Base-by-base conservation (phyloP, 306 rosid genomes). In the Cyclanthera cordifolia region DNA sequence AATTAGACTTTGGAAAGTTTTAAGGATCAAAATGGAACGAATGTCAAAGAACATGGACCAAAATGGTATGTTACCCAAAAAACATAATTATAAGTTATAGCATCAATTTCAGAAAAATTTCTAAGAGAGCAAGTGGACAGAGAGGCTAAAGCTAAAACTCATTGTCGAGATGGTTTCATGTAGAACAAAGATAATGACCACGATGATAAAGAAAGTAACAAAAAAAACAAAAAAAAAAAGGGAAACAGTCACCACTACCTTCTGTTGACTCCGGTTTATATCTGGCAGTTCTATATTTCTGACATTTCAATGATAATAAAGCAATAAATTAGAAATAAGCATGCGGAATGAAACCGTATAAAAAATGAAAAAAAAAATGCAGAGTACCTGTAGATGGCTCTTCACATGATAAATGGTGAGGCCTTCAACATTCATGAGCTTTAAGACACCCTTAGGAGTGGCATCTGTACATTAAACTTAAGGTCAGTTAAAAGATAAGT, bases 261-360 rank as follows among this genome's bases (percentile, higher is more conserved):
- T 89, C 96, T 71, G 93, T 64, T 47, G 93, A 60, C 79, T 87
- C 98, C 17, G 95, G 96, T 80, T 85, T 92, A 86, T 78, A 86
- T 83, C 90, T 83, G 75, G 98, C 98, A 17, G 98, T 92, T 83
- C 98, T 82, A 78, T 92, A 92, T 70, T 92, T 92, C 98, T 92
- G 95, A 73, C 74, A 81, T 74, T 75, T n/a, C 15, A 21, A 69
- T 55, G 47, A 28, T 23, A 53, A 65, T 52, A 53, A 43, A 72
- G 60, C 53, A 55, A 63, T 41, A 4, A 16, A 76, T 63, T 50
- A 69, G 34, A 80, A 73, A n/a, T 13, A 79, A 74, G 41, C 58
- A 67, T 61, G 73, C 67, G 12, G 30, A 51, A 63, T 37, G 53
- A 78, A 73, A 54, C 37, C 8, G 21, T 37, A 48, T 6, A 7